These are phyloP conservation scores for Athelia psychrophila DNA, from an alignment of 1,284 basidiomycete species.

Conservation along the genomic window DNA sequence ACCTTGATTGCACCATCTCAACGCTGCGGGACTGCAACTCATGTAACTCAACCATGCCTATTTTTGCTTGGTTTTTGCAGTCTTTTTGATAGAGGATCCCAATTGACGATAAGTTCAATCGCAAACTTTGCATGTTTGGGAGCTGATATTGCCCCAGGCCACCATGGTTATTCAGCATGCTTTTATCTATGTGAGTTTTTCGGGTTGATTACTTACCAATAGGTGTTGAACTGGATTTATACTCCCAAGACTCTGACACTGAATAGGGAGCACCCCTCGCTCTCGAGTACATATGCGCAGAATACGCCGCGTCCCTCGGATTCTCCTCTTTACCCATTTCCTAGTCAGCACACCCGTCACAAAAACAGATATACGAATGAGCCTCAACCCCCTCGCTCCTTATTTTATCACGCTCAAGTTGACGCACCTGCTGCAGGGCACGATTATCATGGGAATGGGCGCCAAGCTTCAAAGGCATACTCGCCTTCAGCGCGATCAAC, in stretches of 20 bases:
- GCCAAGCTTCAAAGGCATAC: constrained; percentile 86
- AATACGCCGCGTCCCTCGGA: constrained; percentile 84
- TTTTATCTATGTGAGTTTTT: too few species aligned
- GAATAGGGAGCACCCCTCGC: constrained; percentile 86
- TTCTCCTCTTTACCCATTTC: constrained; percentile 82
- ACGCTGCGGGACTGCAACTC: constrained; percentile 82
- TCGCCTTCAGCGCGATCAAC: constrained; percentile 83
- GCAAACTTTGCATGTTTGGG: constrained; percentile 68
- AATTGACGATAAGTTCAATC: constrained; percentile 59
- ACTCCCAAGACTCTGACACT: constrained; percentile 60
- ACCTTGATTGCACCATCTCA: too few species aligned
- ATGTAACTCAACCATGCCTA: constrained; percentile 82
- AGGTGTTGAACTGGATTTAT: constrained; percentile 9
- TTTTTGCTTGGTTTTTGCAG: constrained; percentile 22
- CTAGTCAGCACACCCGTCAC: constrained; percentile 85
- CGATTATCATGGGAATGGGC: constrained; percentile 75
- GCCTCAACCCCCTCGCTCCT: constrained; percentile 16
- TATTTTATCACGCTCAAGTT: not conserved
- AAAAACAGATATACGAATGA: constrained; percentile 71
- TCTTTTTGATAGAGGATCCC: constrained; percentile 4
- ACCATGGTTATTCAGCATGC: constrained; percentile 80
- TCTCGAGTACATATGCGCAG: constrained; percentile 86
- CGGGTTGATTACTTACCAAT: constrained; percentile 4
- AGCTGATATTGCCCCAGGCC: constrained; percentile 74
- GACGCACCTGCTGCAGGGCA: constrained; percentile 54